Percentiles rank a stretch among this genome's conserved stretches.
Evolutionary conservation across 1,284 basidiomycete genomes (phyloP).

Genomic region (Cystobasidium pallidum): DNA sequence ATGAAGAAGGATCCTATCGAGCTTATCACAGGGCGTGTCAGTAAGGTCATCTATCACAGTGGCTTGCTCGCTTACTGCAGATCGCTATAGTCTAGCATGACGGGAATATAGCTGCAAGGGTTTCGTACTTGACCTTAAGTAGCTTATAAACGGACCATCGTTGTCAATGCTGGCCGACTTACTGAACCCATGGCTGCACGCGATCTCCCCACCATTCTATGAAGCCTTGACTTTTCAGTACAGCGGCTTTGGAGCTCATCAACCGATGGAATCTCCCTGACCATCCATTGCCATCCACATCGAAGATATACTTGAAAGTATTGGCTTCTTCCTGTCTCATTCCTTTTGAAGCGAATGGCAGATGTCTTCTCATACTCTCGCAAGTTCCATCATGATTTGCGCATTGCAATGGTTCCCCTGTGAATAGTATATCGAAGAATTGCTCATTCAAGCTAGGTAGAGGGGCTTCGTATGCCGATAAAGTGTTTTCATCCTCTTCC

Average conservation of each 20-base stretch:
- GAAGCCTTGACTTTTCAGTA: constrained; percentile 53
- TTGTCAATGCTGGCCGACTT: constrained; percentile 26
- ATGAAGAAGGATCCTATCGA: constrained; percentile 61
- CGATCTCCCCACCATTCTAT: constrained; percentile 54
- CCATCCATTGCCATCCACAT: constrained; percentile 61
- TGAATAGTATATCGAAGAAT: constrained; percentile 54
- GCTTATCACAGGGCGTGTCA: constrained; percentile 45
- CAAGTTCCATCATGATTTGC: constrained; percentile 54
- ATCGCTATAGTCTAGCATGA: constrained; percentile 60
- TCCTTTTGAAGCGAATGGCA: constrained; percentile 54
- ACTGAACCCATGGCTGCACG: constrained; percentile 55
- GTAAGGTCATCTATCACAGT: background rate
- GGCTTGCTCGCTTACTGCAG: constrained; percentile 55
- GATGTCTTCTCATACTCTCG: constrained; percentile 53
- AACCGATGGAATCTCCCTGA: constrained; percentile 54
- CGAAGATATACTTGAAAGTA: constrained; percentile 57
- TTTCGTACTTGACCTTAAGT: background rate
- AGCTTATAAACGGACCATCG: background rate
- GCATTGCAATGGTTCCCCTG: constrained; percentile 55
- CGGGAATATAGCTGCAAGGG: constrained; percentile 52
- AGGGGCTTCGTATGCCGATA: constrained; percentile 8
- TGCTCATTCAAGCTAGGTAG: constrained; percentile 31
- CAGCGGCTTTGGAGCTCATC: constrained; percentile 51
- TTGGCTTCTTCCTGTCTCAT: constrained; percentile 50
- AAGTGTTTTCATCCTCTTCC: constrained; percentile 5